Evolutionary conservation across 495 filamentous ascomycete species (phyloP).

Genomic region (Hapsidospora chrysogenum): DNA sequence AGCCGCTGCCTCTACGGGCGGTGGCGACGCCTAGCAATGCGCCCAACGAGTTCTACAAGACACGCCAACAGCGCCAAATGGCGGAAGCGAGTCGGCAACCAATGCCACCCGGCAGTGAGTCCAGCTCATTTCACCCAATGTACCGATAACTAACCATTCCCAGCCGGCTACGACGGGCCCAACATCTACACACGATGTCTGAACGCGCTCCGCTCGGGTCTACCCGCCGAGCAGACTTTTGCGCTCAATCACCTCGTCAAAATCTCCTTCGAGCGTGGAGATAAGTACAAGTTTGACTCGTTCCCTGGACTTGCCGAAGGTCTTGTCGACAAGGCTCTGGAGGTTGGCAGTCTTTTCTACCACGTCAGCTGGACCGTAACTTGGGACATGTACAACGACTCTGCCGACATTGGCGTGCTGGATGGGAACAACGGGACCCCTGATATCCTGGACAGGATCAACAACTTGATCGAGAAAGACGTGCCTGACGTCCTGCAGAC

Average conservation of each 20-base stretch:
- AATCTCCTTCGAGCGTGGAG: constrained; percentile 83
- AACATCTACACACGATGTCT: constrained; percentile 84
- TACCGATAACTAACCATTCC: not conserved
- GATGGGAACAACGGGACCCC: constrained; percentile 64
- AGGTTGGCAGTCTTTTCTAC: constrained; percentile 59
- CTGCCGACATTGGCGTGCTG: constrained; percentile 34
- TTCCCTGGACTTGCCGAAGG: constrained; percentile 84
- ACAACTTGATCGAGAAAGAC: constrained; percentile 29
- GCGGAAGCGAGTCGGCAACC: constrained; percentile 9
- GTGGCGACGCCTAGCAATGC: constrained; percentile 55
- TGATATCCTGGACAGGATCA: constrained; percentile 54
- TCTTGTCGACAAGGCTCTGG: constrained; percentile 66
- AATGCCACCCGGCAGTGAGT: constrained; percentile 14
- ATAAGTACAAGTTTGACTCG: constrained; percentile 86
- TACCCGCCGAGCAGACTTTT: constrained; percentile 71
- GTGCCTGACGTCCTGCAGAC: constrained; percentile 60
- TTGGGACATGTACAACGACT: constrained; percentile 38
- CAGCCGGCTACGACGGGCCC: constrained; percentile 48
- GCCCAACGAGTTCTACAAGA: constrained; percentile 38
- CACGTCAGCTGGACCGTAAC: constrained; percentile 65
- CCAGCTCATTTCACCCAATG: too few species aligned
- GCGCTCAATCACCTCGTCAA: constrained; percentile 85
- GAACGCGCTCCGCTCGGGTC: constrained; percentile 59
- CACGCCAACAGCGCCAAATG: constrained; percentile 18
- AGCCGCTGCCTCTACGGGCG: constrained; percentile 44